These are phyloP conservation scores for Wolfiporia cocos DNA, from an alignment of 1,284 basidiomycete genomes.

Conservation along the genomic window DNA sequence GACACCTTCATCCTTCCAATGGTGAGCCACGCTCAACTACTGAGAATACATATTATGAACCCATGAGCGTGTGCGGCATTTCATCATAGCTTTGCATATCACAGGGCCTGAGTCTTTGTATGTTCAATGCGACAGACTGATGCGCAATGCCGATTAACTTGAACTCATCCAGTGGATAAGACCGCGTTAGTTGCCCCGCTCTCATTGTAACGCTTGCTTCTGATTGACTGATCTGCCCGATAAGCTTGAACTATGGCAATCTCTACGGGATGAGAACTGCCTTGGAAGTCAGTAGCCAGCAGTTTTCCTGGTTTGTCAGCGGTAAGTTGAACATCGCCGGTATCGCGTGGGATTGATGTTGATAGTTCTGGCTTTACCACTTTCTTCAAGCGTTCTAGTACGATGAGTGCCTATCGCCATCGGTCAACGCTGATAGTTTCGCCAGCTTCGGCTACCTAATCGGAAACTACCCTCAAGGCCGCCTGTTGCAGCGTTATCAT, in stretches of 20 bases:
- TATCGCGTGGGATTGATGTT: not conserved
- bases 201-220: not conserved
- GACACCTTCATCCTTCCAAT: slow-evolving; percentile 16
- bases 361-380: not conserved
- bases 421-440: not conserved
- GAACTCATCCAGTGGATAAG: slow-evolving; percentile 15
- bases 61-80: too few species aligned
- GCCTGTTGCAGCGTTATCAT: slow-evolving; percentile 16
- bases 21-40: slow-evolving; percentile 3
- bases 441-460: slow-evolving; percentile 14
- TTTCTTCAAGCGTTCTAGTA: slow-evolving; percentile 14
- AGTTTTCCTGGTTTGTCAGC: slow-evolving; percentile 18
- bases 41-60: not conserved
- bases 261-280: slow-evolving; percentile 17
- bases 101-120: slow-evolving; percentile 15
- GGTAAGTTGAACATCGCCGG: slow-evolving; percentile 5
- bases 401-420: not conserved
- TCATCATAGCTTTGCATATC: slow-evolving; percentile 12
- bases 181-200: slow-evolving; percentile 12
- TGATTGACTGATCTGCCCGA: not conserved
- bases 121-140: not conserved
- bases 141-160: not conserved
- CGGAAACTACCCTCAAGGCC: slow-evolving; percentile 16
- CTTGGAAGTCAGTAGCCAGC: slow-evolving; percentile 11
- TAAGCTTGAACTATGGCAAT: slow-evolving; percentile 17